Evolutionary conservation across 305 asterid species (phyloP).

Genomic region (Euphrasia arctica): DNA sequence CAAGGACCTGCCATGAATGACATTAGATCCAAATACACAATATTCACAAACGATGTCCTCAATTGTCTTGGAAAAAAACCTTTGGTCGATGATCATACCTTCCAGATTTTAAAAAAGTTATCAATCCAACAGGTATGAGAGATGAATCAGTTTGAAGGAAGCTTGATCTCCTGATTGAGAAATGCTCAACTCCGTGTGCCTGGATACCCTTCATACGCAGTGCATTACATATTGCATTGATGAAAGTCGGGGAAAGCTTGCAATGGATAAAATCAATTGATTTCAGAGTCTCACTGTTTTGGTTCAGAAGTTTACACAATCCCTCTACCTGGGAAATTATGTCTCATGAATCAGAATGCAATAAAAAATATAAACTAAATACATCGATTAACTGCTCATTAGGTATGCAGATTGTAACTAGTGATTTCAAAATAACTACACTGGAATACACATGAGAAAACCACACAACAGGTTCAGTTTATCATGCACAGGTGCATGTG

Average conservation of each 20-base stretch:
- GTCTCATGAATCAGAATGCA: conserved; percentile 27
- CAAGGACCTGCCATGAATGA: conserved; percentile 51
- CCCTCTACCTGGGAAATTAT: conserved; percentile 69
- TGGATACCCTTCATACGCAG: conserved; percentile 47
- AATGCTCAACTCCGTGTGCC: conserved; percentile 65
- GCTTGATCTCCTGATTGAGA: conserved; percentile 88
- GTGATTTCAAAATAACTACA: conserved; percentile 12
- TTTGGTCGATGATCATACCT: conserved; percentile 45
- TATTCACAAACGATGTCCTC: conserved; percentile 11
- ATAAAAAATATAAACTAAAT: conserved; percentile 16
- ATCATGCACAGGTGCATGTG: conserved; percentile 12
- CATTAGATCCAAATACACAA: conserved; percentile 17
- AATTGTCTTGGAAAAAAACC: conserved; percentile 17
- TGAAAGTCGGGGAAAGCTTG: conserved; percentile 68
- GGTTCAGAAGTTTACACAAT: conserved; percentile 70
- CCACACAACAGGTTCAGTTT: conserved; percentile 2
- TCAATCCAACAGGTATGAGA: conserved; percentile 56
- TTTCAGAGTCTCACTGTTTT: conserved; percentile 60
- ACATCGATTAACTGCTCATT: not conserved
- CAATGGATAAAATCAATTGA: conserved; percentile 75
- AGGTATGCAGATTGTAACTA: conserved; percentile 4
- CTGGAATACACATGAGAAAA: conserved; percentile 16
- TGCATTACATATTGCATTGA: conserved; percentile 70
- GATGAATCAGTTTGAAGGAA: conserved; percentile 50
- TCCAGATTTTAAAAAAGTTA: conserved; percentile 60